Base-by-base conservation (phyloP, 345 rosid genomes). In the Melastoma malabathricum region DNA sequence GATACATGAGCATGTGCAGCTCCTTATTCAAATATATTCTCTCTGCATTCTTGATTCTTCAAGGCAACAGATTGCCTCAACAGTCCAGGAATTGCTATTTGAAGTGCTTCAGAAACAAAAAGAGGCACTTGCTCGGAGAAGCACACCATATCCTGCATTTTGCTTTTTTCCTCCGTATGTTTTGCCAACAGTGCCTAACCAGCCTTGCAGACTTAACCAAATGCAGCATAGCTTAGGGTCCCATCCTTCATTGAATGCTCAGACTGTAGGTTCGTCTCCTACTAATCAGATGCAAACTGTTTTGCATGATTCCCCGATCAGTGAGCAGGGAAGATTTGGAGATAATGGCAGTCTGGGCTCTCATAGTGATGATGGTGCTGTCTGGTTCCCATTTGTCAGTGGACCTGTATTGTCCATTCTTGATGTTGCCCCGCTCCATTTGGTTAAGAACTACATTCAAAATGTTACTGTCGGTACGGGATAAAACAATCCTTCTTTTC, bases 1-100 rank as follows among this genome's bases (percentile, higher is more conserved):
- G 72, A 72, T 84, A 56, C 76, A 79, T 47, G 98, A 92, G 54
- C 98, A 87, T 64, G 72, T 77, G 43, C 95, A 92, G 57, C 97
- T 92, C 64, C 93, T 84, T 60, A 70, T 92, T 73, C 94, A 92
- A 72, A 74, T 81, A 51, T 75, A 73, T 72, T 84, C 97, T 59
- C 83, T 92, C 48, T 80, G 84, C 56, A 65, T 68, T 56, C 76
- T 80, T 52, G 95, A 92, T 75, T 71, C 75, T 64, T 77, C 93
- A 47, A 75, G 82, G 56, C 81, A 82, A 58, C 64, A 71, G 17
- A 68, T 80, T 69, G 89, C 82, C 34, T 63, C 81, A 22, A 95
- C 77, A 66, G 69, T 82, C 56, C 83, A 77, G 64, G 80, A 71
- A 61, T 68, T 92, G 74, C 61, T 87, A 57, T 67, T 76, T 25